Evolutionary conservation across 306 rosid genomes (phyloP), one percentile per base, ranked within the genome.

Genomic region (Cicer yamashitae): DNA sequence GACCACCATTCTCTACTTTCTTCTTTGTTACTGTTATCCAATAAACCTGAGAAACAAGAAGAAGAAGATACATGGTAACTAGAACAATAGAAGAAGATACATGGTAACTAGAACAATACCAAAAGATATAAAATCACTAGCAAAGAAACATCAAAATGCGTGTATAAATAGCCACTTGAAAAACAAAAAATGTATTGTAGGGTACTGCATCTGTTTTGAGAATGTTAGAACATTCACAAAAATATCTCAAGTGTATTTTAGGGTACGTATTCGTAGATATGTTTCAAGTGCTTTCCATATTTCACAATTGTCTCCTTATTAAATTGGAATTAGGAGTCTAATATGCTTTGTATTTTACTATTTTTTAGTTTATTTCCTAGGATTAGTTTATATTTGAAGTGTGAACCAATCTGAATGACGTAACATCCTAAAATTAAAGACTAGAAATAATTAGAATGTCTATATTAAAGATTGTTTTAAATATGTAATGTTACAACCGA

Each of bases 1-100:
- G 79, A 38, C 83, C 72, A 82, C 63, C 48, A 53, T 34, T 77
- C 73, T 10, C 7, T 8, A 17, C 34, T 81, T 68, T 64, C 72
- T 76, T 70, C 86, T 72, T 68, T 41, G 13, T 64, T 44, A 52
- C 74, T 60, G 30, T 46, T 54, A 54, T 71, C 82, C 25, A 15
- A 10, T 45, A 79, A 77, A 91, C 89, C 98, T 89, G 84, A 67
- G 84, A 64, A 81, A 80, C 77, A 59, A 80, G 34, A 85, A 80
- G 78, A 59, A 80, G 34, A 85, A 7, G 46, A 60, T 57, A 47
- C 63, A 81, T 51, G 10, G 71, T 74, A 40, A 86, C 65, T 39
- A 52, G 47, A 50, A 77, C 17, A 43, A 71, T 17, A 8, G 78
- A 59, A 80, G 34, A 85, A 7, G 46, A 60, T 57, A 47, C 63